These are phyloP conservation scores for Fusarium scirpi DNA, from an alignment of 2,329 filamentous ascomycete genomes.

Conservation along the genomic window DNA sequence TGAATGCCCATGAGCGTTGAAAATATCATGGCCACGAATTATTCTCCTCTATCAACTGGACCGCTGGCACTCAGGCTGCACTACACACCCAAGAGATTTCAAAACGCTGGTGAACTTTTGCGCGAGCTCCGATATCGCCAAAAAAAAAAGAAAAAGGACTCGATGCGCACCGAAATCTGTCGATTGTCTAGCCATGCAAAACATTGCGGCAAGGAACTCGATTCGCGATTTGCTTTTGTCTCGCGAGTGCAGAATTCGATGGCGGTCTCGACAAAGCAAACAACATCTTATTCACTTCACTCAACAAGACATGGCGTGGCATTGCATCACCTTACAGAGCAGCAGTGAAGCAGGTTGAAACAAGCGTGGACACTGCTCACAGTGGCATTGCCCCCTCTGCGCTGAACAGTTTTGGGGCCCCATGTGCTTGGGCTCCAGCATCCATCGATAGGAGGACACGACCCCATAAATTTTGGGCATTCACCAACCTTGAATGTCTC, in stretches of 20 bases:
- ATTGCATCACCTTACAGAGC: slow-evolving; percentile 37
- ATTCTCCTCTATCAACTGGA: background rate
- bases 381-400: slow-evolving; percentile 21
- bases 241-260: background rate
- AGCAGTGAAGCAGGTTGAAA: slow-evolving; percentile 39
- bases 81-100: background rate
- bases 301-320: slow-evolving; percentile 30
- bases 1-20: background rate
- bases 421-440: slow-evolving; percentile 30
- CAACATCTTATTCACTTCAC: slow-evolving; percentile 18
- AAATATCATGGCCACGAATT: background rate
- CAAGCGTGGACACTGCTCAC: slow-evolving; percentile 43
- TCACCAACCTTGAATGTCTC: slow-evolving; percentile 42
- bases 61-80: background rate
- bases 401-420: slow-evolving; percentile 18
- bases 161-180: slow-evolving; percentile 11
- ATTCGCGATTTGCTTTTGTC: slow-evolving; percentile 6
- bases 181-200: slow-evolving; percentile 7
- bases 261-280: slow-evolving; percentile 23
- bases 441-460: slow-evolving; percentile 35
- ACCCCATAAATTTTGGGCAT: slow-evolving; percentile 42
- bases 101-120: slow-evolving; percentile 12
- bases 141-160: background rate
- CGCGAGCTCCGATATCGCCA: slow-evolving; percentile 2
- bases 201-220: slow-evolving; percentile 1